Base-by-base conservation (phyloP, 805 yeast genomes). In the Nakazawaea sp. region DNA sequence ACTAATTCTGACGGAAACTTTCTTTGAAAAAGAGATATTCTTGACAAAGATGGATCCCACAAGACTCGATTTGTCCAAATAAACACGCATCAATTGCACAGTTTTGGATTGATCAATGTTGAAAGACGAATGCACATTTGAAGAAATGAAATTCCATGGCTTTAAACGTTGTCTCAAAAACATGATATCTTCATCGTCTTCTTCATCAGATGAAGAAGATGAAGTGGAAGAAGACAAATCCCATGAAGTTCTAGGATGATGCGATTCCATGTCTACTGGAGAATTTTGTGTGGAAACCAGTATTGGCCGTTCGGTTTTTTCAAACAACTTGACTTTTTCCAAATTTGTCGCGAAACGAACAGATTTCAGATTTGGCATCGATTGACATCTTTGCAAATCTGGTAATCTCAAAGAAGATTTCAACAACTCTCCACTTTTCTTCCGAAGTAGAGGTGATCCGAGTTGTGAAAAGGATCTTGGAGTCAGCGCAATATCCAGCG, bases 371-470 rank as follows among this genome's bases (percentile, higher is more conserved):
- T 57, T 57, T 15, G 81, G 84, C 51, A 79, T 69, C 0, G 81
- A 66, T 45, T 51, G 63, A 39, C 58, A 66, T 49, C 63, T 55
- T 30, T 43, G 45, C 24, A 67, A 45, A 5, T 58, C 52, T n/a
- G 68, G 62, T 27, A 68, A 66, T 50, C 80, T 81, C 39, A 86
- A 64, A 11, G 85, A 79, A 2, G 89, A 75, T 52, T 84, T 84
- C 31, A 86, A 81, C 30, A 83, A 62, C 52, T 87, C 96, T n/a
- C 95, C 96, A 1, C 87, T 75, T 56, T 88, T 88, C 56, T 88
- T 89, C 33, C 94, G 76, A 3, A 86, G 72, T 37, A 84, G 58
- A 3, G 66, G 64, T 13, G 24, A 18, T 2, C 36, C 39, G 21
- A 36, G 7, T 16, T 19, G 15, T 7, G 15, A 4, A 17, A 26